Evolutionary conservation across 495 filamentous ascomycete species (phyloP).

Genomic region (Penicillium longicatenatum): DNA sequence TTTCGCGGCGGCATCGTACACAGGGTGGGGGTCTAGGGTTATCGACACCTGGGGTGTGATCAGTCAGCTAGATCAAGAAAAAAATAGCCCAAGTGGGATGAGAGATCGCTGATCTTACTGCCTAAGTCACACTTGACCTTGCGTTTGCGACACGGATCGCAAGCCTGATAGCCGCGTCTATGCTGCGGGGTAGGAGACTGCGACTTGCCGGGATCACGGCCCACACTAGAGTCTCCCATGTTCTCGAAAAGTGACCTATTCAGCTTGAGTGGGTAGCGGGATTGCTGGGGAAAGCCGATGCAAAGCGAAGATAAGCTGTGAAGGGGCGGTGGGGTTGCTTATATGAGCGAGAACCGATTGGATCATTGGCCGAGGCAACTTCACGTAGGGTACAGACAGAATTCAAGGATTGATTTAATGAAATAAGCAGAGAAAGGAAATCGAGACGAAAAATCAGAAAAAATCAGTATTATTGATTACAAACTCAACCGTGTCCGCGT

Average conservation of each 20-base stretch:
- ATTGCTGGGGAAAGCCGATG: slow-evolving; percentile 43
- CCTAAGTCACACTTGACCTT: slow-evolving; percentile 95
- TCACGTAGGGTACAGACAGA: no score
- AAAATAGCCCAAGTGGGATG: slow-evolving; percentile 5
- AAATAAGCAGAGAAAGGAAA: neutral
- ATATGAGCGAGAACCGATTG: slow-evolving; percentile 29
- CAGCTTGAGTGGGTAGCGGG: slow-evolving; percentile 13
- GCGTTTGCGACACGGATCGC: slow-evolving; percentile 86
- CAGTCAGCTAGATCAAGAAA: slow-evolving; percentile 11
- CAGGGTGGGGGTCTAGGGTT: slow-evolving; percentile 93
- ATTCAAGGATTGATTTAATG: neutral
- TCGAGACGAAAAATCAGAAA: neutral
- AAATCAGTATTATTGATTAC: neutral
- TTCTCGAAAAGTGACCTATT: slow-evolving; percentile 8
- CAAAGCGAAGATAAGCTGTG: slow-evolving; percentile 47
- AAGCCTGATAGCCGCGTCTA: slow-evolving; percentile 80
- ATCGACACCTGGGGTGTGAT: slow-evolving; percentile 62
- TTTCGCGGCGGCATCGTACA: slow-evolving; percentile 87
- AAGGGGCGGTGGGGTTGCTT: slow-evolving; percentile 41
- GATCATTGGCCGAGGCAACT: neutral
- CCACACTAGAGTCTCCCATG: slow-evolving; percentile 30
- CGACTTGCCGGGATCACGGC: slow-evolving; percentile 29
- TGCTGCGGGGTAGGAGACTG: slow-evolving; percentile 52
- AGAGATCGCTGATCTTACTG: slow-evolving; percentile 43
- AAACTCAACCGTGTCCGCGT: slow-evolving; percentile 2